Conservation (phyloP, 768 basidiomycete species). For the Boletus tomentosulus region DNA sequence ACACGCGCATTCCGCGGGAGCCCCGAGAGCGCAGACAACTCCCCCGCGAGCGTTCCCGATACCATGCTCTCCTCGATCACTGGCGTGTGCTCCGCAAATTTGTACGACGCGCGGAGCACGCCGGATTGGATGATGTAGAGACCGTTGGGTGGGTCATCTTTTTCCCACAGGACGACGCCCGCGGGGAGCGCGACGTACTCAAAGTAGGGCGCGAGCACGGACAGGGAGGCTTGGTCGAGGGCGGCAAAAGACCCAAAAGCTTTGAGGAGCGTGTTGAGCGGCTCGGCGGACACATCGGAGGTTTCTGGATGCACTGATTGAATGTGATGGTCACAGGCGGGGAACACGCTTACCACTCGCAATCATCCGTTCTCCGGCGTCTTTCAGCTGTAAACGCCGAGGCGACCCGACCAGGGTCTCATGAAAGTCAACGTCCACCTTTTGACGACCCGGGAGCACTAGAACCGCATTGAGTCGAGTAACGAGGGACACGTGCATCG, state of each 20-base stretch:
- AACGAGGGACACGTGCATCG: neutral
- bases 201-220: conserved; percentile 68
- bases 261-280: conserved; percentile 69
- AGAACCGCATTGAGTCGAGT: neutral
- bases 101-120: conserved; percentile 77
- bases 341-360: conserved; percentile 44
- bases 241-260: conserved; percentile 74
- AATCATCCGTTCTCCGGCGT: conserved; percentile 70
- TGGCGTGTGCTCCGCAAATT: conserved; percentile 64
- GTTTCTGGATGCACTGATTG: conserved; percentile 10
- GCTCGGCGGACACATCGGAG: conserved; percentile 46
- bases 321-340: neutral
- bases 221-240: conserved; percentile 53
- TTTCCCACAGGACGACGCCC: conserved; percentile 68
- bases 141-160: conserved; percentile 73
- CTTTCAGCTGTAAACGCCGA: conserved; percentile 59
- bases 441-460: conserved; percentile 60
- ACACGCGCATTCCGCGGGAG: conserved; percentile 82
- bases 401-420: conserved; percentile 56
- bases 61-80: conserved; percentile 89
- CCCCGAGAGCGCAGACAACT: conserved; percentile 79
- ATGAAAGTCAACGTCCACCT: conserved; percentile 43
- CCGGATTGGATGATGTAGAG: conserved; percentile 89
- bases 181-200: conserved; percentile 53
- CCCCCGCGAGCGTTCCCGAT: conserved; percentile 87